phyloP scores from a whole-genome alignment of 371 early-diverging fungal species.

The Lichtheimia ornata region DNA sequence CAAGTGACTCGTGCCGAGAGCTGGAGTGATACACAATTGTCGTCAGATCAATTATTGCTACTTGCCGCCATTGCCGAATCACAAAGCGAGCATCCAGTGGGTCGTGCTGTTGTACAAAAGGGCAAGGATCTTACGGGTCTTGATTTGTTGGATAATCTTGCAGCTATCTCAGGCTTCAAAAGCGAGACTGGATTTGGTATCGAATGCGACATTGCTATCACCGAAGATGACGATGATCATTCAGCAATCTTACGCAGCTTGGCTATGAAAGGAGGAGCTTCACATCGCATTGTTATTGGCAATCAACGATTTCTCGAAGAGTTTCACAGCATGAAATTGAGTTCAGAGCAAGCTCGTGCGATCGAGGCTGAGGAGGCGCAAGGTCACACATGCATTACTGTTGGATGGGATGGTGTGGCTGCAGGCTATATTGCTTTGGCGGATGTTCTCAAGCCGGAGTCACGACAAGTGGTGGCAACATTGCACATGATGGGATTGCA shows the following conservation, averaged over 20 bases:
- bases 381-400: conserved; percentile 85
- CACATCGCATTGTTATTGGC: conserved; percentile 68
- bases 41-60: conserved; percentile 21
- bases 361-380: conserved; percentile 39
- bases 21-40: conserved; percentile 16
- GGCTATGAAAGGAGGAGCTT: neutral
- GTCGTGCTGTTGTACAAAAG: conserved; percentile 72
- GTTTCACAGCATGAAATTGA: conserved; percentile 28
- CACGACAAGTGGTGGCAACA: conserved; percentile 67
- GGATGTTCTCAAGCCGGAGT: conserved; percentile 84
- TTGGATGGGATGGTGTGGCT: conserved; percentile 64
- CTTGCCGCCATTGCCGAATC: conserved; percentile 76
- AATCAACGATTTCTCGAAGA: conserved; percentile 68
- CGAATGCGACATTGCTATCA: conserved; percentile 52
- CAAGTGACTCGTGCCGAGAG: conserved; percentile 59
- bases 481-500: conserved; percentile 76
- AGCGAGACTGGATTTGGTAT: conserved; percentile 83
- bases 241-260: too few species aligned
- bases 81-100: conserved; percentile 88
- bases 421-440: conserved; percentile 84
- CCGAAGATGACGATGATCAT: neutral
- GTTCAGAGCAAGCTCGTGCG: conserved; percentile 28
- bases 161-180: conserved; percentile 58
- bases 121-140: conserved; percentile 49
- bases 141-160: conserved; percentile 36